Base-by-base conservation (phyloP, 2,329 filamentous ascomycete genomes). In the Aspergillus vadensis region DNA sequence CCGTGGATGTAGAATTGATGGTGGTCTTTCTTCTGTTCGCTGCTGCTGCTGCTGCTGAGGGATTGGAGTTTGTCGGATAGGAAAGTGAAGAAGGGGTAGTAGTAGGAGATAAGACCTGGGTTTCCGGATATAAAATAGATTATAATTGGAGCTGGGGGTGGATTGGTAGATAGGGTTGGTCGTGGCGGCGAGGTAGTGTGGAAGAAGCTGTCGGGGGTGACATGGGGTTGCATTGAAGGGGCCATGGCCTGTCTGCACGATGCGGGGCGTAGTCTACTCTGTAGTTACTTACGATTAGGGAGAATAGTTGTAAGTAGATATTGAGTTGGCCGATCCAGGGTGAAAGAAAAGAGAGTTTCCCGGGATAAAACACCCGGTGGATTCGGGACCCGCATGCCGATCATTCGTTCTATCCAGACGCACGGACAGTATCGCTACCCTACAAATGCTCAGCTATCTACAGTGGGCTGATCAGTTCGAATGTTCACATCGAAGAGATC, bases 111-210 rank as follows among this genome's bases (percentile, higher is more conserved):
- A 38, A 84, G 69, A 2, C 81, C 79, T 2, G 82, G 80, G 63
- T 83, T 84, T 25, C 82, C 81, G 21, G 81, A 77, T 32, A 84
- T 77, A 58, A 83, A 80, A 66, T 77, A 81, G 12, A 80, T 72
- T 30, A 74, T 70, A 3, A 68, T 68, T 9, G 61, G 66, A 6
- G 58, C 1, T 9, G 56, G 51, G 23, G 59, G 27, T 27, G 44
- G 5, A 21, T 21, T 17, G 10, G 36, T 12, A 21, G 23, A 10
- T 30, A 51, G 25, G 0, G 25, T 2, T 55, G 6, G 50, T 27
- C 30, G 58, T 41, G 63, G 57, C 32, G 25, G 7, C 25, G 49
- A 25, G 55, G 53, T 69, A 23, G 57, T 63, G 57, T 68, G 63
- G 41, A 72, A 67, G 64, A 77, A 77, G 39, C 63, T 69, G 59